Evolutionary conservation across 371 early-diverging fungal genomes (phyloP).

Genomic region (Actinomucor elegans): DNA sequence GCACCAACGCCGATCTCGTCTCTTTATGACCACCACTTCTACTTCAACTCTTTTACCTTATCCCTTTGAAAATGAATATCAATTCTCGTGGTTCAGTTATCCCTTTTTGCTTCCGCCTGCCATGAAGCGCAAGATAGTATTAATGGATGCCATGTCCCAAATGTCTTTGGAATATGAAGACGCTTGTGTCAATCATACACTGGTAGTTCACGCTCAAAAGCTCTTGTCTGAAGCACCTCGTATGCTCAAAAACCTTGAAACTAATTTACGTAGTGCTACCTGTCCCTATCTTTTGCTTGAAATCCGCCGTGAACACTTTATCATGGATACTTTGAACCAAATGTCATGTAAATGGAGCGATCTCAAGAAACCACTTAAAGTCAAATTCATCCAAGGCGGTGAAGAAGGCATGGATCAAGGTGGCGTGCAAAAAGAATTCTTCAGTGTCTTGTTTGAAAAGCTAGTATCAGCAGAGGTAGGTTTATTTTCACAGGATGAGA

Average conservation of each 20-base stretch:
- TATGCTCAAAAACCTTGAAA: slow-evolving; percentile 42
- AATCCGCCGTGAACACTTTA: slow-evolving; percentile 66
- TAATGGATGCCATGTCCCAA: slow-evolving; percentile 81
- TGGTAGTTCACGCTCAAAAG: slow-evolving; percentile 66
- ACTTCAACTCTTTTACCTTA: slow-evolving; percentile 35
- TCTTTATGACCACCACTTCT: slow-evolving; percentile 35
- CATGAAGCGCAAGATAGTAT: slow-evolving; percentile 74
- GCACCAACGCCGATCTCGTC: slow-evolving; percentile 40
- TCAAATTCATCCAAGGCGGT: slow-evolving; percentile 81
- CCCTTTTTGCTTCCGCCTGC: slow-evolving; percentile 75
- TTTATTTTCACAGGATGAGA: slow-evolving; percentile 63
- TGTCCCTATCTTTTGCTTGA: slow-evolving; percentile 83
- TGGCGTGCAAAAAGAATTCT: slow-evolving; percentile 96
- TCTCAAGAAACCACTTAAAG: slow-evolving; percentile 79
- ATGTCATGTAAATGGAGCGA: slow-evolving; percentile 54
- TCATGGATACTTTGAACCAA: slow-evolving; percentile 71
- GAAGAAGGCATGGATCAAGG: slow-evolving; percentile 95
- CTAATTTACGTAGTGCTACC: slow-evolving; percentile 47
- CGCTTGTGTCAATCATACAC: slow-evolving; percentile 78
- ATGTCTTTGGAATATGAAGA: slow-evolving; percentile 85
- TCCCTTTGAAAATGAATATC: slow-evolving; percentile 46
- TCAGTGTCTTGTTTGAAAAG: slow-evolving; percentile 86
- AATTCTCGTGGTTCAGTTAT: slow-evolving; percentile 75
- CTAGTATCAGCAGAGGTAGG: slow-evolving; percentile 81
- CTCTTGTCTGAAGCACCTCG: slow-evolving; percentile 59